Evolutionary conservation across 805 yeast genomes (phyloP).

Genomic region (Tetrapisispora taiwanensis): DNA sequence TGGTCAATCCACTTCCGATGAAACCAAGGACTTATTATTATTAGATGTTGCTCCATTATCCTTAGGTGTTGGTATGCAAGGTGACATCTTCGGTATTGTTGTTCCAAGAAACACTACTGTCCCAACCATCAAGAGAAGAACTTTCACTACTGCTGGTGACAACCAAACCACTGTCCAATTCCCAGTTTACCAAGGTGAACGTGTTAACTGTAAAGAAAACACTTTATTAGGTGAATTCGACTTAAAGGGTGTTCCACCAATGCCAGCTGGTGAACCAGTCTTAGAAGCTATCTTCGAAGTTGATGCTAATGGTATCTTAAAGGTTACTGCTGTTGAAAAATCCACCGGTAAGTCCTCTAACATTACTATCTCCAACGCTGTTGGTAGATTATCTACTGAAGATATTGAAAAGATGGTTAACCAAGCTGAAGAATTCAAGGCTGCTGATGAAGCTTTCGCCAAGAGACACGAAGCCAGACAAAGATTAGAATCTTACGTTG

Average conservation of each 20-base stretch:
- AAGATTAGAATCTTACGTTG: constrained; percentile 96
- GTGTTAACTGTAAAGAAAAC: constrained; percentile 96
- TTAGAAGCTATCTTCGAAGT: constrained; percentile 97
- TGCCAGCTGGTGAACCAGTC: constrained; percentile 62
- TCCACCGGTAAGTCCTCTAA: constrained; percentile 46
- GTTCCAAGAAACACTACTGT: constrained; percentile 98
- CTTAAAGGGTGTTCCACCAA: constrained; percentile 93
- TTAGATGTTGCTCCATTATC: constrained; percentile 3
- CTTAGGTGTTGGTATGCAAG: constrained; percentile 41
- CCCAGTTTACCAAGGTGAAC: constrained; percentile 99
- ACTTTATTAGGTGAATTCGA: constrained; percentile 96
- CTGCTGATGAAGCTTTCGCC: constrained; percentile 98
- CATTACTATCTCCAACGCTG: constrained; percentile 98
- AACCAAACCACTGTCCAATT: constrained; percentile 96
- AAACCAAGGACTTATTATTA: constrained; percentile 1
- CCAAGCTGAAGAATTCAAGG: constrained; percentile 98
- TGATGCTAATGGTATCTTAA: constrained; percentile 98
- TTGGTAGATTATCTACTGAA: constrained; percentile 93
- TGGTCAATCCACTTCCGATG: constrained; percentile 1
- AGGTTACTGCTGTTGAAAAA: constrained; percentile 94
- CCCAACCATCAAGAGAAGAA: constrained; percentile 96
- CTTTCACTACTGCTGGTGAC: constrained; percentile 96
- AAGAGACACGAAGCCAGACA: constrained; percentile 99
- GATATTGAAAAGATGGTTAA: constrained; percentile 97
- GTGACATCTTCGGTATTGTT: constrained; percentile 96